Percentiles rank a stretch among this genome's conserved stretches.
These are phyloP conservation scores for Diaporthe nobilis DNA, from an alignment of 2,329 filamentous ascomycete genomes.

Conservation along the genomic window DNA sequence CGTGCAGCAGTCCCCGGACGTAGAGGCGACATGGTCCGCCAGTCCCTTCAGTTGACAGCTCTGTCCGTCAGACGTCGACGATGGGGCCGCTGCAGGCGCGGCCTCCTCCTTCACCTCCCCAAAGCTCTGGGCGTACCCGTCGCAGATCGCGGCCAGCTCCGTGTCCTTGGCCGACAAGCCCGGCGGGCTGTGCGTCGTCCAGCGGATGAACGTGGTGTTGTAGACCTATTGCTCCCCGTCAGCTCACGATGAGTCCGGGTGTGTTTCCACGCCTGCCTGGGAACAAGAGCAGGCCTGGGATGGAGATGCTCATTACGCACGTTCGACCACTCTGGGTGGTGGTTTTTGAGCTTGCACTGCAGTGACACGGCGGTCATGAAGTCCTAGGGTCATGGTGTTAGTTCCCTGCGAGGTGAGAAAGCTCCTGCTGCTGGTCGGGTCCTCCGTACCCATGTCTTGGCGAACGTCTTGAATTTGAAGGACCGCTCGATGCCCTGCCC, in stretches of 20 bases:
- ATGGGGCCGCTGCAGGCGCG: constrained; percentile 27
- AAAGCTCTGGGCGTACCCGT: constrained; percentile 68
- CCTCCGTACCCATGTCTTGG: constrained; percentile 72
- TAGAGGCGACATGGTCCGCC: constrained; percentile 60
- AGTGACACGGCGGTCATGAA: constrained; percentile 82
- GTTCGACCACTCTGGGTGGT: constrained; percentile 85
- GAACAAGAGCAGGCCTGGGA: neutral
- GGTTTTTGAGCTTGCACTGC: constrained; percentile 76
- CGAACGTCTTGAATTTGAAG: constrained; percentile 76
- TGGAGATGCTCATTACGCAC: constrained; percentile 56
- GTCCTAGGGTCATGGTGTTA: constrained; percentile 59
- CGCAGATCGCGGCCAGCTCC: constrained; percentile 73
- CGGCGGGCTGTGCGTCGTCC: constrained; percentile 78
- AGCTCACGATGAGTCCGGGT: constrained; percentile 49
- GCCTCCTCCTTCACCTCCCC: constrained; percentile 62
- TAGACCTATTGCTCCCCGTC: constrained; percentile 66
- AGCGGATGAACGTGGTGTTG: constrained; percentile 78
- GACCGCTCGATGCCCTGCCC: constrained; percentile 71
- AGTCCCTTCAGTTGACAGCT: constrained; percentile 58
- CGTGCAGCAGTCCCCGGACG: constrained; percentile 69
- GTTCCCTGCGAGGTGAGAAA: neutral
- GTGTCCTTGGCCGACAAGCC: constrained; percentile 77
- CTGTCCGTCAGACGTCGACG: constrained; percentile 27
- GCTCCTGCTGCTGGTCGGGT: too few relatives aligned
- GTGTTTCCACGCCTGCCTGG: too few relatives aligned